Evolutionary conservation across 2,329 filamentous ascomycete genomes (phyloP), one percentile per base, ranked within the genome.

Genomic region (Venturia carpophila): DNA sequence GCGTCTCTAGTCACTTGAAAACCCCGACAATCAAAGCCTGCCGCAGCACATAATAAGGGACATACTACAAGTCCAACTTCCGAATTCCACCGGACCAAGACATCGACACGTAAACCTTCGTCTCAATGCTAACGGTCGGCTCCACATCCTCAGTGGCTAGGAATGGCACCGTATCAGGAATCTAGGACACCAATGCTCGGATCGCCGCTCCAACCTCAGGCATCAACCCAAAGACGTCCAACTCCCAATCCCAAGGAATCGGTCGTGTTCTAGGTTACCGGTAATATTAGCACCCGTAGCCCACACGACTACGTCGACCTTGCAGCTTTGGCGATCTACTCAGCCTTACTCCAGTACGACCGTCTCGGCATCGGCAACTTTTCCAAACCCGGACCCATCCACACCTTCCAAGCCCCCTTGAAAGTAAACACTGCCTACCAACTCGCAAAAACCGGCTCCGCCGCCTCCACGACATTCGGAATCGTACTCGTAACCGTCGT

Each of bases 321-420:
- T n/a, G 77, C 77, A 5, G 73, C 75, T 7, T 69, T 70, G 52
- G 67, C 72, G 37, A 73, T 73, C 66, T 77, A 76, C 68, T 73
- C 75, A 5, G 77, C 76, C 3, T 75, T 79, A 70, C 73, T 72
- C 65, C 6, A 34, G 30, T 78, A 78, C 70, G 77, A 79, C 68
- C 76, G 77, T 62, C 73, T 79, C 11, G 77, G 76, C 39, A 70
- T 72, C 1, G 77, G 76, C 2, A 67, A 66, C 9, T 55, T 24
- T 6, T 27, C 24, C 49, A 55, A 30, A 6, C 49, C 49, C 24
- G 76, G 78, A 64, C 71, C 75, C 9, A 69, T 75, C 58, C 70
- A 75, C 47, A 69, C 71, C 58, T 74, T 78, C 34, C 76, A 79
- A 68, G 71, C 71, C 13, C 69, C 72, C 21, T 65, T 77, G 34